Percentiles rank a stretch among this genome's conserved stretches.
Conservation (phyloP, 768 basidiomycete genomes). For the Galerina sulciceps region DNA sequence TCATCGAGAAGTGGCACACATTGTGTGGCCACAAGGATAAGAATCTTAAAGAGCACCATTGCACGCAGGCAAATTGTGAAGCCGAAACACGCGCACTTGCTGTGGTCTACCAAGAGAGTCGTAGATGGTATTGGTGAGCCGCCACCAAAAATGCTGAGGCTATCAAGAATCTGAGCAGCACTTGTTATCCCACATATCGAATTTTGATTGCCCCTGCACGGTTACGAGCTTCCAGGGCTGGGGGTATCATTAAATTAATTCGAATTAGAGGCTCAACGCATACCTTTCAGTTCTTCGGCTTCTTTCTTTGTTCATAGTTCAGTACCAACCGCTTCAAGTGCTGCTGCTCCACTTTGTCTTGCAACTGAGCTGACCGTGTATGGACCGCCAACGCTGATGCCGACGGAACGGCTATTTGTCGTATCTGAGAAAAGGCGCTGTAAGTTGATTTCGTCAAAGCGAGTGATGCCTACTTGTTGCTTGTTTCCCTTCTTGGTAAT, state of each 20-base stretch:
- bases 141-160: not conserved
- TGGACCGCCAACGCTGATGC: constrained; percentile 89
- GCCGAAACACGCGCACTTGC: not conserved
- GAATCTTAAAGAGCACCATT: not conserved
- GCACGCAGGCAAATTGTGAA: not conserved
- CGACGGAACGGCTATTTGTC: constrained; percentile 88
- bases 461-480: constrained; percentile 66
- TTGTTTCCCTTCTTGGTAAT: constrained; percentile 93
- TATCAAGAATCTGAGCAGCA: not conserved
- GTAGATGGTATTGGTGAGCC: not conserved
- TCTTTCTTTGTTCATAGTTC: constrained; percentile 89
- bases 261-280: constrained; percentile 1
- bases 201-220: constrained; percentile 75
- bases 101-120: not conserved
- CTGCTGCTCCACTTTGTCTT: constrained; percentile 96
- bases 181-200: constrained; percentile 67
- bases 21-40: not conserved
- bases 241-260: not conserved
- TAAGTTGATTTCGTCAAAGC: not conserved
- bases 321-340: constrained; percentile 95
- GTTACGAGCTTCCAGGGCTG: constrained; percentile 73
- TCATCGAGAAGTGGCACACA: not conserved
- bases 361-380: constrained; percentile 88
- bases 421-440: constrained; percentile 56
- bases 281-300: constrained; percentile 81